Percentiles rank a stretch among this genome's conserved stretches.
These are phyloP conservation scores for Albatrellus ellisii DNA, from an alignment of 768 basidiomycete species.

Conservation along the genomic window DNA sequence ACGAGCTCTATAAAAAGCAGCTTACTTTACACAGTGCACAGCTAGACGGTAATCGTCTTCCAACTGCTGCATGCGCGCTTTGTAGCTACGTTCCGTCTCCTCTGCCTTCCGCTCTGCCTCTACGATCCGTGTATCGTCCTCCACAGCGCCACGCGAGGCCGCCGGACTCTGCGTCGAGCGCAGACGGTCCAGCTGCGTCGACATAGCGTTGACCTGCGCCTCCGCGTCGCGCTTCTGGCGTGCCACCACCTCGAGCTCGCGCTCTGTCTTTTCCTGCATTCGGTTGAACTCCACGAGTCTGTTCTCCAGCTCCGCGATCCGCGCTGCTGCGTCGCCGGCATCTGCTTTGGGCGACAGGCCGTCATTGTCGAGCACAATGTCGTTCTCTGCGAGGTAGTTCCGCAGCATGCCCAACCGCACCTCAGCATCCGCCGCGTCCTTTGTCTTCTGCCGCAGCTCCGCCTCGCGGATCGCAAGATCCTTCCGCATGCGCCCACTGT, in stretches of 20 bases:
- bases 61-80: constrained; percentile 72
- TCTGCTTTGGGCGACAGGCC: constrained; percentile 35
- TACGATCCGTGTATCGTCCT: constrained; percentile 32
- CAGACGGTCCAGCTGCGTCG: constrained; percentile 51
- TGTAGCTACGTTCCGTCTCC: constrained; percentile 68
- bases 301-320: constrained; percentile 65
- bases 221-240: constrained; percentile 68
- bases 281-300: constrained; percentile 63
- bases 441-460: constrained; percentile 46
- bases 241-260: constrained; percentile 53
- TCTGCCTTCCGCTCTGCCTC: constrained; percentile 71
- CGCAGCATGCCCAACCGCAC: constrained; percentile 71
- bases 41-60: constrained; percentile 95
- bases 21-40: constrained; percentile 94
- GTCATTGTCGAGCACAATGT: constrained; percentile 67
- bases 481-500: constrained; percentile 56
- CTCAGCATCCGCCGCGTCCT: constrained; percentile 54
- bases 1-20: constrained; percentile 15
- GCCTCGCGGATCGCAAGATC: constrained; percentile 56
- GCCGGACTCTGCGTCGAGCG: constrained; percentile 46
- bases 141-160: constrained; percentile 21
- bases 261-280: constrained; percentile 60
- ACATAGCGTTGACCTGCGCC: constrained; percentile 48
- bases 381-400: constrained; percentile 80
- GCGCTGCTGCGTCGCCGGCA: constrained; percentile 22